Evolutionary conservation across 768 basidiomycete species (phyloP), one percentile per base, ranked within the genome.

Genomic region (Rhizopogon sp.): DNA sequence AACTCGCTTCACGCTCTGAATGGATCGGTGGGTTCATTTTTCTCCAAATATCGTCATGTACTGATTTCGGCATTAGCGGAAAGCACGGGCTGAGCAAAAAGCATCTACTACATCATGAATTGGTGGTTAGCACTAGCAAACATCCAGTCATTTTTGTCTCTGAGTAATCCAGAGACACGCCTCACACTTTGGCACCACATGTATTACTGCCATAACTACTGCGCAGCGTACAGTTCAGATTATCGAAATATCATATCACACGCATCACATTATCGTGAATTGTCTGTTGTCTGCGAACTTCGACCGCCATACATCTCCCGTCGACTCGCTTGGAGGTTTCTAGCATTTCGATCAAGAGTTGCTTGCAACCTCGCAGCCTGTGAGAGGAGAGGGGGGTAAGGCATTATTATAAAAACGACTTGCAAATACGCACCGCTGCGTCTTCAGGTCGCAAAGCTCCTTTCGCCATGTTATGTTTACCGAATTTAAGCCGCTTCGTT

Each of bases 391-490:
- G 13, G 8, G 25, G 29, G 43, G 25, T 46, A 37, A 39, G 41
- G 39, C 11, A 0, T 16, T 28, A 1, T 40, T 0, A 11, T 13
- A 3, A 10, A 33, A 39, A n/a, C 51, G 13, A 43, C 22, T 8
- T 17, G 25, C 4, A 56, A 58, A 40, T 41, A 74, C 84, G 22
- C 68, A 90, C 90, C 50, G 90, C 88, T 50, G 86, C 88, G 67
- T 93, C 90, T 67, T 93, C 90, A 1, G 87, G 87, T 50, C 87
- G 77, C 59, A 90, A 67, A 1, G 89, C 88, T 3, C 89, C 90
- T 69, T 93, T 92, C 2, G 90, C 91, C 88, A 91, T 90, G 64
- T 92, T 93, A 60, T 91, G 88, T 62, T 88, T 91, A 5, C 88
- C 84, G 25, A 80, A 76, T 56, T 83, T 77, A 13, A 83, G 71